Evolutionary conservation across 805 yeast species (phyloP).

Genomic region (Saturnispora silvae): DNA sequence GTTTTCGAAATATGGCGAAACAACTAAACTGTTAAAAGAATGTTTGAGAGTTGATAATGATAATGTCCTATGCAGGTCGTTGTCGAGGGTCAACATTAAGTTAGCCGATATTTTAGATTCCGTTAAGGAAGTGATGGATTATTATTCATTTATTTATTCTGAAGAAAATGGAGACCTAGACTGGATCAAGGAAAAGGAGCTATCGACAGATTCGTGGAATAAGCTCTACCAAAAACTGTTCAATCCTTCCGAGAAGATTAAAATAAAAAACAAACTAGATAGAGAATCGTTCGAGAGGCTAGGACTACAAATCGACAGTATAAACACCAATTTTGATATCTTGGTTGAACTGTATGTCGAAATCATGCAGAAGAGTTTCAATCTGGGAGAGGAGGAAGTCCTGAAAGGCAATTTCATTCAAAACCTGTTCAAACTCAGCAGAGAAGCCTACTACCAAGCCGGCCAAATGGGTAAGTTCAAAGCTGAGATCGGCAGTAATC

Average conservation of each 20-base stretch:
- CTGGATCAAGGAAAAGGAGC: slow-evolving; percentile 27
- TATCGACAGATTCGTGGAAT: slow-evolving; percentile 33
- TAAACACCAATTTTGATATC: slow-evolving; percentile 21
- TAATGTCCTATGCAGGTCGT: slow-evolving; percentile 42
- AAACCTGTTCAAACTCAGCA: slow-evolving; percentile 17
- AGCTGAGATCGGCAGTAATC: slow-evolving; percentile 1
- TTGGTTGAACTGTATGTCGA: slow-evolving; percentile 15
- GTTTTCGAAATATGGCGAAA: slow-evolving; percentile 12
- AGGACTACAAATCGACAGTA: slow-evolving; percentile 6
- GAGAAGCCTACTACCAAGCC: slow-evolving; percentile 16
- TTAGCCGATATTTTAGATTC: slow-evolving; percentile 30
- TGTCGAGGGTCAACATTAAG: slow-evolving; percentile 43
- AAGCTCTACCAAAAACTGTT: slow-evolving; percentile 29
- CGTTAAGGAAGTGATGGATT: slow-evolving; percentile 35
- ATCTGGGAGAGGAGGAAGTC: slow-evolving; percentile 17
- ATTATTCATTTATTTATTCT: slow-evolving; percentile 28
- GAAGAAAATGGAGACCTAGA: slow-evolving; percentile 24
- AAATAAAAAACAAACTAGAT: slow-evolving; percentile 15
- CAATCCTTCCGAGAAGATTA: slow-evolving; percentile 13
- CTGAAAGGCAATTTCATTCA: slow-evolving; percentile 14
- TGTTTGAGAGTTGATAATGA: slow-evolving; percentile 79
- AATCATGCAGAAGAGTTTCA: slow-evolving; percentile 14
- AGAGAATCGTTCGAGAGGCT: slow-evolving; percentile 15
- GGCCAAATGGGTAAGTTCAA: slow-evolving; percentile 7
- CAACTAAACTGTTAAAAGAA: slow-evolving; percentile 25